Evolutionary conservation across 2,329 filamentous ascomycete genomes (phyloP), one percentile per base, ranked within the genome.

Genomic region (Aspergillus neotritici): DNA sequence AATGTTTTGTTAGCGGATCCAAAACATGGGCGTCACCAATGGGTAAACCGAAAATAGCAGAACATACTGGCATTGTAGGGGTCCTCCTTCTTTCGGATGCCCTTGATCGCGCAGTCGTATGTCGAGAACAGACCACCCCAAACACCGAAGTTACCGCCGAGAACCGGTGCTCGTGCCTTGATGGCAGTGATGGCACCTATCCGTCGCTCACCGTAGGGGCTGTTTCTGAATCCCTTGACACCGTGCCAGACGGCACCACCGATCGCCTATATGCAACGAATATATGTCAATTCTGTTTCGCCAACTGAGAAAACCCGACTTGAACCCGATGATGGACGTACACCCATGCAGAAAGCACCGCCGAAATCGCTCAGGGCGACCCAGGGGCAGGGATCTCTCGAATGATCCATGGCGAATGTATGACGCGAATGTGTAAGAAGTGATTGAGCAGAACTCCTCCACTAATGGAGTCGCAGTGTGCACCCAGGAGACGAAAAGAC

Each of bases 321-420:
- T 30, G 4, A 8, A 37, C 21, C 21, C 21, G 31, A 33, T 16
- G 38, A 51, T 38, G 44, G 21, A 75, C 86, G 54, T 86, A 93
- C 88, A 59, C 91, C 91, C 91, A 96, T 97, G 65, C 80, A 84
- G 63, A 97, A 96, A 45, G 91, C 93, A 72, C 93, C 93, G 51
- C 93, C 93, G 66, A 97, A 97, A 74, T 98, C 93, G 72, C 90
- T 95, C 56, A 97, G 79, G 54, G 93, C 86, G 63, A 97, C 90
- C 84, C 85, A 97, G 44, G 93, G 93, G 72, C 93, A 97, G 51
- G 93, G 93, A 71, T 97, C 93, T 74, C 93, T 81, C 52, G 87
- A 86, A 77, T 97, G 93, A 82, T 98, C 91, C 86, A 95, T 93
- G 15, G 31, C 40, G 45, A 46, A 46, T 51, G 32, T 5, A 31